Conservation (phyloP, 2,329 filamentous ascomycete genomes). For the Tolypocladium paradoxum region DNA sequence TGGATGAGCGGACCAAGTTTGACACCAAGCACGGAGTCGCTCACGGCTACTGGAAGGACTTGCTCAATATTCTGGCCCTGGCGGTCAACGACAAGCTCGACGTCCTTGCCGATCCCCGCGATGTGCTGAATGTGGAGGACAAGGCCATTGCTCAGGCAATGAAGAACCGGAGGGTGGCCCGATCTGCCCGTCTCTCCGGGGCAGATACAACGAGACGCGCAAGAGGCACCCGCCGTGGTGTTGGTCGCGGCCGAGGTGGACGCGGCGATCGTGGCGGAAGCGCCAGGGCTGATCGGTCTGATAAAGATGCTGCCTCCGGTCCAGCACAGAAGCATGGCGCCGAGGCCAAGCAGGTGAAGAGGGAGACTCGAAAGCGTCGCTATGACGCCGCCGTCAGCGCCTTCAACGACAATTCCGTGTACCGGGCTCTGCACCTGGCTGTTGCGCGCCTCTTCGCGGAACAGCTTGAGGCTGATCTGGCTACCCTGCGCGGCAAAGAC, state of each 20-base stretch:
- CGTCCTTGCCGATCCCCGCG: slow-evolving; percentile 24
- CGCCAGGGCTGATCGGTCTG: background rate
- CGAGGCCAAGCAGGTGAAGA: background rate
- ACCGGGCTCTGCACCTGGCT: slow-evolving; percentile 39
- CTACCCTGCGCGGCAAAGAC: slow-evolving; percentile 26
- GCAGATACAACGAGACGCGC: background rate
- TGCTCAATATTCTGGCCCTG: slow-evolving; percentile 45
- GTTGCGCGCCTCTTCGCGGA: slow-evolving; percentile 46
- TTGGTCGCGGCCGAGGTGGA: background rate
- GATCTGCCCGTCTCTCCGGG: background rate
- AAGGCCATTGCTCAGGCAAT: slow-evolving; percentile 6
- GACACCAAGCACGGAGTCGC: slow-evolving; percentile 37
- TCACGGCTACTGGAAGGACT: slow-evolving; percentile 53
- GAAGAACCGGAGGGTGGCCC: background rate
- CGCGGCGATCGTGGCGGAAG: no score
- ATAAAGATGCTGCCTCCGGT: background rate
- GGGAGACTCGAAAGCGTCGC: slow-evolving; percentile 22
- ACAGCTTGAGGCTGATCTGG: slow-evolving; percentile 38
- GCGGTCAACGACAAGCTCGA: slow-evolving; percentile 36
- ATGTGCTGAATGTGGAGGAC: slow-evolving; percentile 29
- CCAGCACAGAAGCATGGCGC: background rate
- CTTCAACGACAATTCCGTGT: slow-evolving; percentile 32
- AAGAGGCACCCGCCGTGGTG: background rate
- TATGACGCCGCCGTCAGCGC: slow-evolving; percentile 29
- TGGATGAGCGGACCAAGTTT: slow-evolving; percentile 23